Percentiles rank a stretch among this genome's conserved stretches.
These are phyloP conservation scores for Pseudopyrenochaeta lycopersici DNA, from an alignment of 2,329 filamentous ascomycete genomes.

Conservation along the genomic window DNA sequence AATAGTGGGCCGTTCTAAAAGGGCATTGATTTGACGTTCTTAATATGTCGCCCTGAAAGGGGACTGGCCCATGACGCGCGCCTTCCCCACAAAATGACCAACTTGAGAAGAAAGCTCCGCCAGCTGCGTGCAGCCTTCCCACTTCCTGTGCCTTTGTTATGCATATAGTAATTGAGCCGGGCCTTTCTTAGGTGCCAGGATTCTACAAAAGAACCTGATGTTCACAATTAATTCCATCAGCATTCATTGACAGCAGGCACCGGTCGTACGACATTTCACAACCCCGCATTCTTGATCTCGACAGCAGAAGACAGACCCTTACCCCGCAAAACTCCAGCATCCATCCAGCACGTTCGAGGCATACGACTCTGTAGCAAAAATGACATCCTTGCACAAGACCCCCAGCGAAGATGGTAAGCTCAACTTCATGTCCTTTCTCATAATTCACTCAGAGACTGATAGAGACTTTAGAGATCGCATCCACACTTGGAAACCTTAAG, in stretches of 20 bases:
- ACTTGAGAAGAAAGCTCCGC: not conserved
- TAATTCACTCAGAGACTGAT: too few relatives aligned
- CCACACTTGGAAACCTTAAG: slow-evolving; percentile 48
- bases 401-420: slow-evolving; percentile 26
- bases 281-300: slow-evolving; percentile 3
- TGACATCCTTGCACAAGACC: slow-evolving; percentile 24
- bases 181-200: not conserved
- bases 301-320: not conserved
- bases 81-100: slow-evolving; percentile 15
- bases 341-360: not conserved
- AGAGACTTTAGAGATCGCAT: slow-evolving; percentile 49
- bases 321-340: slow-evolving; percentile 11
- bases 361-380: slow-evolving; percentile 5
- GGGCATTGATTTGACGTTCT: slow-evolving; percentile 1
- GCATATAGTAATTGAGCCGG: not conserved
- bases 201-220: not conserved
- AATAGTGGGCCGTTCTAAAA: slow-evolving; percentile 5
- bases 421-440: too few relatives aligned
- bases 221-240: not conserved
- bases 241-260: not conserved
- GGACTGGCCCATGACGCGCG: slow-evolving; percentile 11
- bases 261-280: not conserved
- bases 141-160: not conserved
- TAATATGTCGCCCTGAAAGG: not conserved
- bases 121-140: not conserved